These are phyloP conservation scores for Apiotrichum sp. DNA, from an alignment of 1,284 basidiomycete genomes.

Conservation along the genomic window DNA sequence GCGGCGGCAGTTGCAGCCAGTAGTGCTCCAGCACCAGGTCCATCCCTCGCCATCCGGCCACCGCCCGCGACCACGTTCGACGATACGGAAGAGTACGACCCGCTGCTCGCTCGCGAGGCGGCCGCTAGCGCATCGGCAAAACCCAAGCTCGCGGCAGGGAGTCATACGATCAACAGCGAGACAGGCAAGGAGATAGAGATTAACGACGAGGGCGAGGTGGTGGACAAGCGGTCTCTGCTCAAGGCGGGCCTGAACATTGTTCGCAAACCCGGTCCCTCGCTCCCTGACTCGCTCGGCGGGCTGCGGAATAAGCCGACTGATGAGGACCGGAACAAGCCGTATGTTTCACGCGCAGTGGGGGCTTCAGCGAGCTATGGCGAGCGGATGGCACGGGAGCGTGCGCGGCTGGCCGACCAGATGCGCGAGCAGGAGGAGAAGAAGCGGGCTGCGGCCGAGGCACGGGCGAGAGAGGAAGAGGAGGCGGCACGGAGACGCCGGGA, in stretches of 20 bases:
- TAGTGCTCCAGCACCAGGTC: constrained; percentile 43
- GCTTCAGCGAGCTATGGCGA: constrained; percentile 69
- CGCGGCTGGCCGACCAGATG: constrained; percentile 68
- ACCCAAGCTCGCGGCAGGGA: constrained; percentile 3
- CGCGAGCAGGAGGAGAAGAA: constrained; percentile 60
- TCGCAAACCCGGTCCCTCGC: constrained; percentile 38
- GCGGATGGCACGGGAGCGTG: constrained; percentile 68
- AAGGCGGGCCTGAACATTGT: constrained; percentile 83
- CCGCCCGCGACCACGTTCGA: constrained; percentile 21
- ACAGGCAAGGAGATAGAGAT: constrained; percentile 85
- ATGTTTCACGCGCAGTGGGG: constrained; percentile 61
- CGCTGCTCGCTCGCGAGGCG: constrained; percentile 34
- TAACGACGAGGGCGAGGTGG: constrained; percentile 95
- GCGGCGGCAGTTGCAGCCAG: constrained; percentile 74
- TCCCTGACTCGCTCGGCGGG: constrained; percentile 26
- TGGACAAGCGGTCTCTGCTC: constrained; percentile 89
- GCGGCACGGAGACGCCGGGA: constrained; percentile 48
- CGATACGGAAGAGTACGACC: constrained; percentile 43
- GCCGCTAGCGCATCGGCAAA: not conserved
- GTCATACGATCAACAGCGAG: constrained; percentile 34
- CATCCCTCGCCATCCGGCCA: constrained; percentile 29
- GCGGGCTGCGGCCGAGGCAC: constrained; percentile 50
- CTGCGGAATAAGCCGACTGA: constrained; percentile 48
- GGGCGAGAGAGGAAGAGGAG: constrained; percentile 51
- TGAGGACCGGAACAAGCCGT: constrained; percentile 36